A percentile compares a stretch with the other conserved stretches of the same genome.
Evolutionary conservation across 441 rosid species (phyloP).

Genomic region (Theobroma grandiflorum): DNA sequence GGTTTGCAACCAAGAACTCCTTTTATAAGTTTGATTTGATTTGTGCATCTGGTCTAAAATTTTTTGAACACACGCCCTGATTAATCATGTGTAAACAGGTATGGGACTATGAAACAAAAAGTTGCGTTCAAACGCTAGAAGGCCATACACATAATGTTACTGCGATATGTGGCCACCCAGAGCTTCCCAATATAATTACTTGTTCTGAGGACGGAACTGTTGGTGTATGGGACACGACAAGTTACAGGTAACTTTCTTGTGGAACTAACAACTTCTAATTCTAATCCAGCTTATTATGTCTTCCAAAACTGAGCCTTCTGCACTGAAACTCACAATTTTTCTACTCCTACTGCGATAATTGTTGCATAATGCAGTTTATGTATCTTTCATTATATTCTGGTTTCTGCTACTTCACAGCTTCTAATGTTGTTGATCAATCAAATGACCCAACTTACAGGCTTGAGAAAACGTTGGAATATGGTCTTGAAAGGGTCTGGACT

Average conservation of each 20-base stretch:
- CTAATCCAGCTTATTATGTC: not conserved
- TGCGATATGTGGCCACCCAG: slow-evolving; percentile 83
- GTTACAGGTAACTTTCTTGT: slow-evolving; percentile 60
- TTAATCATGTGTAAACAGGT: slow-evolving; percentile 51
- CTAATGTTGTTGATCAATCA: not conserved
- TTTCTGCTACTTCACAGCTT: not conserved
- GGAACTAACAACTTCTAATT: not conserved
- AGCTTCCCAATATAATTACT: slow-evolving; percentile 80
- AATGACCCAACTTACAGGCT: slow-evolving; percentile 55
- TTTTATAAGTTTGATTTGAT: not conserved
- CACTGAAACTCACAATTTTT: not conserved
- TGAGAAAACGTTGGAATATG: slow-evolving; percentile 86
- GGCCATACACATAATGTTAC: slow-evolving; percentile 91
- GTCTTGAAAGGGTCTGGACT: slow-evolving; percentile 94
- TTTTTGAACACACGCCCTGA: not conserved
- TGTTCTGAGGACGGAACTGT: slow-evolving; percentile 92
- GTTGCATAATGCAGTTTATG: not conserved
- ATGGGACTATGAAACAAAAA: slow-evolving; percentile 89
- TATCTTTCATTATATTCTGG: not conserved
- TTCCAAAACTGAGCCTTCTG: not conserved
- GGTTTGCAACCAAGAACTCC: slow-evolving; percentile 46
- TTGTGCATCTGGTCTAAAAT: not conserved
- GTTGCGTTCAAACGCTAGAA: slow-evolving; percentile 82
- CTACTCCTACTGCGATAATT: not conserved
- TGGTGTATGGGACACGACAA: slow-evolving; percentile 82